phyloP scores from a whole-genome alignment of 306 rosid genomes.

The Cicer chorassanicum region DNA sequence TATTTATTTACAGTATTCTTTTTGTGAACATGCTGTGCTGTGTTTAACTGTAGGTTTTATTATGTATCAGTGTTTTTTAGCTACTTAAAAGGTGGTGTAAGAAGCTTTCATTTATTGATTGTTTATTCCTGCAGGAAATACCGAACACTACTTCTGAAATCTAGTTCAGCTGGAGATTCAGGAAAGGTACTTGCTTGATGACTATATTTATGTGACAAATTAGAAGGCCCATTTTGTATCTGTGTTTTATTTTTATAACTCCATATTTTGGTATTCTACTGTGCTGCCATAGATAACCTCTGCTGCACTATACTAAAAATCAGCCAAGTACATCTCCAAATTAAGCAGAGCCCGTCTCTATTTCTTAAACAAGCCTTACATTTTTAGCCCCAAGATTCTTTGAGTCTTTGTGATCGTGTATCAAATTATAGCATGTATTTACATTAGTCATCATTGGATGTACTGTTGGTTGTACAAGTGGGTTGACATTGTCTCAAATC shows the following conservation, averaged over 20 bases:
- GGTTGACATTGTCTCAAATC: slow-evolving; percentile 19
- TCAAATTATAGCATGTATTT: slow-evolving; percentile 23
- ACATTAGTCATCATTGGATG: slow-evolving; percentile 25
- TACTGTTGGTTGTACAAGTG: slow-evolving; percentile 2
- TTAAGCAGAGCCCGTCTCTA: background rate
- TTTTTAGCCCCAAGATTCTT: background rate
- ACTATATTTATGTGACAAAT: slow-evolving; percentile 9
- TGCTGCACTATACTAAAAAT: background rate
- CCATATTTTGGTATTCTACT: background rate
- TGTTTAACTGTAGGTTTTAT: slow-evolving; percentile 12
- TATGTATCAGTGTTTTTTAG: slow-evolving; percentile 17
- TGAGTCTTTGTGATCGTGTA: slow-evolving; percentile 8
- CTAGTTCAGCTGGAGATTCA: slow-evolving; percentile 46
- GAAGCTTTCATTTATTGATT: slow-evolving; percentile 3
- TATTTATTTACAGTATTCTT: background rate
- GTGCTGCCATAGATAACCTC: background rate
- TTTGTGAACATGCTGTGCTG: background rate
- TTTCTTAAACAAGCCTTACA: slow-evolving; percentile 11
- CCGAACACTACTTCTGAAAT: slow-evolving; percentile 72
- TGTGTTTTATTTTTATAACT: slow-evolving; percentile 18
- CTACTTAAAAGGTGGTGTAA: slow-evolving; percentile 32
- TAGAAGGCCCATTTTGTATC: background rate
- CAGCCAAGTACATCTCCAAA: background rate
- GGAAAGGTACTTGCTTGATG: slow-evolving; percentile 59
- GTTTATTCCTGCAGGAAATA: slow-evolving; percentile 70